Evolutionary conservation across 129 eudicot species (phyloP), one percentile per base, ranked within the genome.

Genomic region (Pseudognaphalium luteoalbum): DNA sequence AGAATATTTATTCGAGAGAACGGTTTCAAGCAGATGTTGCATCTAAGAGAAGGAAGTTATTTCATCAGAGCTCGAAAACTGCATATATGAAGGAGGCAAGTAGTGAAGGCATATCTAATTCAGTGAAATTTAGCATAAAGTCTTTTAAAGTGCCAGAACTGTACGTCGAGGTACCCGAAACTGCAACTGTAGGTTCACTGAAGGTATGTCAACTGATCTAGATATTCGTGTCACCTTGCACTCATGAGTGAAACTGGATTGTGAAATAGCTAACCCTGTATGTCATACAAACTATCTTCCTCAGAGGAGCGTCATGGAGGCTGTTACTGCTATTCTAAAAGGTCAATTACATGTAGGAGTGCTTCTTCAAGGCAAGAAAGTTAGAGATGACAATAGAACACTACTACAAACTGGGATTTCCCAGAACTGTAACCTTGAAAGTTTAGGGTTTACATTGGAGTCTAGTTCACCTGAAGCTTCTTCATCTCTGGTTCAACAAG

Each of bases 81-180:
- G 79, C 86, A 47, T 84, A 78, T 82, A 84, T 83, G 72, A 84
- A 87, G 76, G 91, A 90, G 44, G 73, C 33, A 47, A 64, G 72
- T 20, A 64, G 79, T 51, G 79, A 75, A 75, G 64, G 35, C 64
- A 20, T 32, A 19, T 32, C 68, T 35, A n/a, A 33, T 68, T 77
- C 91, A 89, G 97, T 95, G 85, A 88, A 90, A 80, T 83, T 95
- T 25, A 86, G 90, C 90, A 91, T 95, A 32, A 91, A 95, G 86
- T 91, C 99, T 14, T 91, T 95, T 70, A 89, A 70, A 82, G 96
- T 95, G 60, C 99, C 99, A 1, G 99, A 91, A 86, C 87, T 95
- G 72, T 89, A 89, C 66, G 84, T 95, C 64, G 99, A 95, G 88
- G 96, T 91, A 73, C 94, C 99, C 14, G 99, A 95, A 83, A 89